Evolutionary conservation across 1,284 basidiomycete genomes (phyloP), one percentile per base, ranked within the genome.

Genomic region (Cutaneotrichosporon sp.): DNA sequence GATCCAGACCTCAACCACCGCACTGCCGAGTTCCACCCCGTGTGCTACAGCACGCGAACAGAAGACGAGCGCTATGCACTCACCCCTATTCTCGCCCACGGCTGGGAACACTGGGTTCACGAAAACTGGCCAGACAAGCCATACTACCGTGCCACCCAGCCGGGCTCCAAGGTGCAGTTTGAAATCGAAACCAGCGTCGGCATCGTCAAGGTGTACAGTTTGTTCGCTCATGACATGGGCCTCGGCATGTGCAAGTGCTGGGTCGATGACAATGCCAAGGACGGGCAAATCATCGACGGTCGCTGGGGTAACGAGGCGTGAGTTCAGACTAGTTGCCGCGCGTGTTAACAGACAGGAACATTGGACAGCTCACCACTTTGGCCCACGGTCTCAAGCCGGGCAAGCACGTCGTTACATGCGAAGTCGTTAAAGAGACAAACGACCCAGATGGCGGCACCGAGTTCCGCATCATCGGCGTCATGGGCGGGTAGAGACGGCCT

Each of bases 51-150:
- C 2, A 69, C 68, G 0, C 61, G 66, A n/a, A 43, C 66, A 0
- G 55, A 47, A 4, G 58, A 67, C 10, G 62, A 67, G 1, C 37
- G 48, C 33, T 71, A 60, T 62, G 71, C 72, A 46, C 61, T 76
- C 30, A 69, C 67, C 4, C 70, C 73, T 0, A 55, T 54, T 2
- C 48, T 41, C 2, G 57, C 48, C 39, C 53, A 68, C 4, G 70
- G 70, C 8, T 76, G 73, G 73, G 60, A 66, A 21, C 54, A 63
- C 35, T 76, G 74, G 74, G 56, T 64, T 8, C 72, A 72, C 52
- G 62, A 62, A 4, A 67, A 70, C n/a, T 54, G 58, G 49, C 52
- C 53, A 12, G 72, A 76, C 56, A 76, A 76, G 59, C 69, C 71
- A 3, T 76, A 73, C 57, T 52, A 72, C 13, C 46, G 70, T 4